phyloP scores from a whole-genome alignment of 495 filamentous ascomycete species.

The Aspergillus ostianus region DNA sequence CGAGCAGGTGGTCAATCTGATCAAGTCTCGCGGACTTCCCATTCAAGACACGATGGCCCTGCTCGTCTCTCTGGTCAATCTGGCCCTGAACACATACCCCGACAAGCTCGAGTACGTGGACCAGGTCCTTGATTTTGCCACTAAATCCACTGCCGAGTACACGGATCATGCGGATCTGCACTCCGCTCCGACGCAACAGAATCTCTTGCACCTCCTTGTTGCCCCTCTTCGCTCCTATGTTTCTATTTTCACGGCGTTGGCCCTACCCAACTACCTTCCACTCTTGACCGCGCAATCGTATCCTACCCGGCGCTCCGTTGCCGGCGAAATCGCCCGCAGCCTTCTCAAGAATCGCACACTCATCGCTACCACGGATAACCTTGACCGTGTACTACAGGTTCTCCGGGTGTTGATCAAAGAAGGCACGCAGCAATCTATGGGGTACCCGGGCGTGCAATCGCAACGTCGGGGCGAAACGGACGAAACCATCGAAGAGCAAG shows the following conservation, averaged over 20 bases:
- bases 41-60: slow-evolving; percentile 95
- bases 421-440: slow-evolving; percentile 77
- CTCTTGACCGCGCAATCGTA: slow-evolving; percentile 92
- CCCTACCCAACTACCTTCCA: slow-evolving; percentile 86
- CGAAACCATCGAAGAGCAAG: slow-evolving; percentile 96
- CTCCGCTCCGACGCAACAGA: slow-evolving; percentile 80
- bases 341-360: slow-evolving; percentile 75
- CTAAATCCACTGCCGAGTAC: slow-evolving; percentile 82
- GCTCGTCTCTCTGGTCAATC: slow-evolving; percentile 85
- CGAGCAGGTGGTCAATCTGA: slow-evolving; percentile 89
- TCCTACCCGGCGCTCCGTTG: slow-evolving; percentile 83
- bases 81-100: slow-evolving; percentile 93
- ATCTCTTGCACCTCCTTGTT: slow-evolving; percentile 81
- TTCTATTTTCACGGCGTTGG: slow-evolving; percentile 89
- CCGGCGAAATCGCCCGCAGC: slow-evolving; percentile 77
- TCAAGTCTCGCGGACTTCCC: slow-evolving; percentile 82
- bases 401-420: slow-evolving; percentile 90
- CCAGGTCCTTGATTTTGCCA: slow-evolving; percentile 86
- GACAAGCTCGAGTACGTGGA: slow-evolving; percentile 92
- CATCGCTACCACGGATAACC: slow-evolving; percentile 71
- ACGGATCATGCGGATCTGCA: slow-evolving; percentile 93
- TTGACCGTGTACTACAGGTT: slow-evolving; percentile 86
- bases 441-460: slow-evolving; percentile 74
- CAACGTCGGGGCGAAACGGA: slow-evolving; percentile 78
- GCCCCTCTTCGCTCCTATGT: slow-evolving; percentile 86